These are phyloP conservation scores for Penicillium hordei DNA, from an alignment of 2,329 filamentous ascomycete genomes.

Conservation along the genomic window DNA sequence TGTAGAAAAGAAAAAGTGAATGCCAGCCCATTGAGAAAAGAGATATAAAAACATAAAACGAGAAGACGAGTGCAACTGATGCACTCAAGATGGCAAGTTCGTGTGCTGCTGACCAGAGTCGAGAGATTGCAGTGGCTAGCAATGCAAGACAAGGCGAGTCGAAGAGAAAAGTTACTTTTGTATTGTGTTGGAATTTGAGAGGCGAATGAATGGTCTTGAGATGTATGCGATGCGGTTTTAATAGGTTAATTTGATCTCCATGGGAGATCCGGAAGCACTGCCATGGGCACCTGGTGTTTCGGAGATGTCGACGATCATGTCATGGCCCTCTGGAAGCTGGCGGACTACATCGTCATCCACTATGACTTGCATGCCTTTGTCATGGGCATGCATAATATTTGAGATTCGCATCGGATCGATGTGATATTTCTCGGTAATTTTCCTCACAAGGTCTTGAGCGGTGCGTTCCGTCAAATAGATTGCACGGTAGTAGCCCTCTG, in stretches of 20 bases:
- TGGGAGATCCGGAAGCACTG: slow-evolving; percentile 9
- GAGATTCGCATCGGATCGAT: slow-evolving; percentile 71
- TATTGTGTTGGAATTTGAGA: background rate
- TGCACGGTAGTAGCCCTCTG: slow-evolving; percentile 71
- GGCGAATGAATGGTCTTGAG: background rate
- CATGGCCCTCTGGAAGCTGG: slow-evolving; percentile 84
- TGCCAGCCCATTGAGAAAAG: slow-evolving; percentile 18
- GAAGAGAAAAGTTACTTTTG: background rate
- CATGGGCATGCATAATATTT: slow-evolving; percentile 69
- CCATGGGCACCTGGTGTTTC: slow-evolving; percentile 45
- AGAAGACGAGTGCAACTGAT: background rate
- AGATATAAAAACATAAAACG: slow-evolving; percentile 16
- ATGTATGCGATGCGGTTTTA: slow-evolving; percentile 34
- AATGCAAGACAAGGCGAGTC: background rate
- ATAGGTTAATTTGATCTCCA: slow-evolving; percentile 57
- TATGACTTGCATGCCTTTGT: slow-evolving; percentile 75
- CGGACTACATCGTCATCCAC: slow-evolving; percentile 87
- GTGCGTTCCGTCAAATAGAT: slow-evolving; percentile 81
- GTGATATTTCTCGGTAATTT: slow-evolving; percentile 75
- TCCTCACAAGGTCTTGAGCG: slow-evolving; percentile 68
- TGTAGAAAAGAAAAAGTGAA: slow-evolving; percentile 8
- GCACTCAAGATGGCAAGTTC: slow-evolving; percentile 3
- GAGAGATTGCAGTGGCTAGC: background rate
- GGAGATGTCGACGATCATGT: slow-evolving; percentile 72
- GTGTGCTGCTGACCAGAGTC: slow-evolving; percentile 11